Evolutionary conservation across 1,139 yeast species (phyloP).

Genomic region (Lodderomyces theae): DNA sequence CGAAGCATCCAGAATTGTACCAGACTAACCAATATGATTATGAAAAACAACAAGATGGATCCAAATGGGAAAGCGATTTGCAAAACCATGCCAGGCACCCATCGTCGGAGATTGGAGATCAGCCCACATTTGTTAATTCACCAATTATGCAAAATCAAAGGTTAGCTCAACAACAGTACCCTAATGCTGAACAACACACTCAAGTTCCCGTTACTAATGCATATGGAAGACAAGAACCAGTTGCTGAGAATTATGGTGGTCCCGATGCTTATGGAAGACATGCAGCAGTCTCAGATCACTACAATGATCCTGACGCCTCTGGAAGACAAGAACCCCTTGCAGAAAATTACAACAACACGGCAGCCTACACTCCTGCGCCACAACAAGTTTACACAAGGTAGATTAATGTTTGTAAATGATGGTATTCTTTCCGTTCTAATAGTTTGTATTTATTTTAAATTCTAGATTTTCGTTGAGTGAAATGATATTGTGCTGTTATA

Average conservation of each 20-base stretch:
- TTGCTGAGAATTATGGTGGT: not conserved
- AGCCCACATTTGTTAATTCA: conserved; percentile 8
- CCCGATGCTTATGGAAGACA: not conserved
- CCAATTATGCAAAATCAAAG: conserved; percentile 5
- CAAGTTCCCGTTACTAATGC: not conserved
- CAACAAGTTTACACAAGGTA: not conserved
- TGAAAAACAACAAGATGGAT: conserved; percentile 1
- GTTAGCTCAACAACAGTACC: conserved; percentile 3
- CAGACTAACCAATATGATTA: conserved; percentile 6
- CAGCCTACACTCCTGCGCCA: not conserved
- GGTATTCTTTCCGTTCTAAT: not conserved
- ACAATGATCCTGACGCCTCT: not conserved
- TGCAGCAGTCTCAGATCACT: too few relatives aligned
- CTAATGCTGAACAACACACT: not conserved
- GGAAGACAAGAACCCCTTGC: not conserved
- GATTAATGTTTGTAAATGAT: not conserved
- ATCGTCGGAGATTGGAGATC: conserved; percentile 4
- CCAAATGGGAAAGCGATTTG: conserved; percentile 12
- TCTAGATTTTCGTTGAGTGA: too few relatives aligned
- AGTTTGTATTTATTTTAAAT: not conserved
- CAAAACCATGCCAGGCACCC: not conserved
- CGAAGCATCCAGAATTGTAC: conserved; percentile 23
- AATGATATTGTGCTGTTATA: too few relatives aligned
- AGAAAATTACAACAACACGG: too few relatives aligned
- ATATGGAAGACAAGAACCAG: not conserved